Percentiles rank a stretch among this genome's conserved stretches.
These are phyloP conservation scores for Globisporangium spinosum DNA, from an alignment of 352 stramenopile species.

Conservation along the genomic window DNA sequence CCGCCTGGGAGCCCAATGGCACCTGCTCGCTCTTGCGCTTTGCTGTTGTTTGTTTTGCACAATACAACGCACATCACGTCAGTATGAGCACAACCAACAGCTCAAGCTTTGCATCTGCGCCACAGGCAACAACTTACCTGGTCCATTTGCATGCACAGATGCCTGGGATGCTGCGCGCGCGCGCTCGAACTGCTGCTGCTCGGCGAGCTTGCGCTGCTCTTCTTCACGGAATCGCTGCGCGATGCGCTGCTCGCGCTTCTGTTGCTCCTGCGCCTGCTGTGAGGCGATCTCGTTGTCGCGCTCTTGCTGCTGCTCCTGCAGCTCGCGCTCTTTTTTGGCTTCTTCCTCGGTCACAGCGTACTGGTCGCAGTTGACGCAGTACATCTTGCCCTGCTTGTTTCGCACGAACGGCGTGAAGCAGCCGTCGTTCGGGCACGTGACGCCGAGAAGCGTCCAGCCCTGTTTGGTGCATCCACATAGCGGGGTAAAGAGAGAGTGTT, in stretches of 20 bases:
- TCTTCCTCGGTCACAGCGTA: slow-evolving; percentile 78
- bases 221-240: slow-evolving; percentile 67
- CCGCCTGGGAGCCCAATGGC: slow-evolving; percentile 19
- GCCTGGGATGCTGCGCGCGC: slow-evolving; percentile 8
- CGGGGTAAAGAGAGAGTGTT: background rate
- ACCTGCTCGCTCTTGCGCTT: slow-evolving; percentile 54
- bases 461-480: slow-evolving; percentile 16
- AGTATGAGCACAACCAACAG: background rate
- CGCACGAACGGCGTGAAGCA: slow-evolving; percentile 81
- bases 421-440: slow-evolving; percentile 58
- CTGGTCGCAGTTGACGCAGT: slow-evolving; percentile 71
- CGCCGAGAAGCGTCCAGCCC: slow-evolving; percentile 75
- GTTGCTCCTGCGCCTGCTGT: slow-evolving; percentile 29
- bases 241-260: slow-evolving; percentile 39
- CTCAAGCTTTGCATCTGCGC: background rate
- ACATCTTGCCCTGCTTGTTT: slow-evolving; percentile 76
- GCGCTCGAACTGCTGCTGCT: slow-evolving; percentile 23
- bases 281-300: slow-evolving; percentile 42
- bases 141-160: slow-evolving; percentile 10
- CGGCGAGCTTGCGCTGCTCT: slow-evolving; percentile 47
- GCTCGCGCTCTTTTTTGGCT: slow-evolving; percentile 45
- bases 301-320: slow-evolving; percentile 33
- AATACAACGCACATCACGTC: background rate
- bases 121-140: slow-evolving; percentile 21
- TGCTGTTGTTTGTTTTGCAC: background rate